A percentile compares a stretch with the other conserved stretches of the same genome.
These are phyloP conservation scores for Saccharum spontaneum DNA, from an alignment of 176 grass and related monocot species.

Conservation along the genomic window DNA sequence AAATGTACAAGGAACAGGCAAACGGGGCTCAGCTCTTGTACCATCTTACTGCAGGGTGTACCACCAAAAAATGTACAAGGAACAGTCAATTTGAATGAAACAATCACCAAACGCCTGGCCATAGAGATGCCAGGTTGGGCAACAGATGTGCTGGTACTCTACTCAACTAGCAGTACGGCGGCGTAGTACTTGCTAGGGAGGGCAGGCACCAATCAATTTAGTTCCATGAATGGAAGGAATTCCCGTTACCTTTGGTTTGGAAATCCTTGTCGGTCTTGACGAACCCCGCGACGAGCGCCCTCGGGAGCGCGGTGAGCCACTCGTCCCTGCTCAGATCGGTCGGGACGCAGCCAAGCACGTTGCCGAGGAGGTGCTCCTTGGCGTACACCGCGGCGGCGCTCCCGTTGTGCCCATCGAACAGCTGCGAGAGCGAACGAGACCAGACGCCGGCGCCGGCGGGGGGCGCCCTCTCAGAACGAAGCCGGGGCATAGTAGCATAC, in stretches of 20 bases:
- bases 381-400: constrained; percentile 79
- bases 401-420: constrained; percentile 98
- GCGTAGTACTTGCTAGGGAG: background rate
- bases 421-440: constrained; percentile 39
- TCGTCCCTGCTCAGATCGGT: constrained; percentile 77
- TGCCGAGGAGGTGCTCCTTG: constrained; percentile 80
- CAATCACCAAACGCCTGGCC: background rate
- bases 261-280: constrained; percentile 98
- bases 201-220: background rate
- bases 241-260: constrained; percentile 61
- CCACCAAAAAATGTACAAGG: too few relatives aligned
- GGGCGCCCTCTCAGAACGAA: background rate
- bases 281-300: constrained; percentile 94
- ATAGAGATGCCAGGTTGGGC: background rate
- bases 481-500: background rate
- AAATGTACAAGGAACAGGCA: constrained; percentile 10
- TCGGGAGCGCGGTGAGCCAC: constrained; percentile 82
- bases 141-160: background rate
- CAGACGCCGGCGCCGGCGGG: background rate
- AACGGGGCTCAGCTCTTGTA: background rate
- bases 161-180: background rate
- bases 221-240: constrained; percentile 1
- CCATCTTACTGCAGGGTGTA: background rate
- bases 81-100: constrained; percentile 19
- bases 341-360: constrained; percentile 78